Evolutionary conservation across 768 basidiomycete genomes (phyloP).

Genomic region (Leccinum subgranulosum): DNA sequence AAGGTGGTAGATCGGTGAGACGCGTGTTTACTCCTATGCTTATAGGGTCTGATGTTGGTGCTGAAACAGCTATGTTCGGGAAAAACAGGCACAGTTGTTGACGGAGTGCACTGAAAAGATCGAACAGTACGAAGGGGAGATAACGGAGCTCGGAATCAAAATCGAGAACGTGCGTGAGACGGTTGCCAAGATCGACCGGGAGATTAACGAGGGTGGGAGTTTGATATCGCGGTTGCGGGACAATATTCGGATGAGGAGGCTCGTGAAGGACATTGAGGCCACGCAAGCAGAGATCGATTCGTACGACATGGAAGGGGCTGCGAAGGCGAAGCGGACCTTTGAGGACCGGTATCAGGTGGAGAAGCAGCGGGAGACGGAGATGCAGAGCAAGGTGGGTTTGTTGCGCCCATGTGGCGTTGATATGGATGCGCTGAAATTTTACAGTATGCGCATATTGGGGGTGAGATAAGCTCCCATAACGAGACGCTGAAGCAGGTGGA

Average conservation of each 20-base stretch:
- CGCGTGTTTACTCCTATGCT: neutral
- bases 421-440: neutral
- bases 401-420: neutral
- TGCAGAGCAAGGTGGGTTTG: constrained; percentile 61
- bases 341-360: constrained; percentile 72
- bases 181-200: constrained; percentile 65
- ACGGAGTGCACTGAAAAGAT: constrained; percentile 58
- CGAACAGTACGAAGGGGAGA: constrained; percentile 43
- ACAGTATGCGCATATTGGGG: constrained; percentile 78
- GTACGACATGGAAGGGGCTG: constrained; percentile 82
- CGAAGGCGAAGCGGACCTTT: constrained; percentile 80
- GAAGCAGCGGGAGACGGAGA: constrained; percentile 67
- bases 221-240: constrained; percentile 70
- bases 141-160: constrained; percentile 38
- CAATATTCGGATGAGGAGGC: constrained; percentile 75
- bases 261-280: constrained; percentile 60
- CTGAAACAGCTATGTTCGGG: constrained; percentile 65
- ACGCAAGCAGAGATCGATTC: constrained; percentile 70
- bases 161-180: constrained; percentile 40
- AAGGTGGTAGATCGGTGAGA: constrained; percentile 62
- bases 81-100: constrained; percentile 58
- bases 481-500: constrained; percentile 65
- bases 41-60: neutral
- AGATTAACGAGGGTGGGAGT: constrained; percentile 74
- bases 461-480: constrained; percentile 74